Percentiles rank a stretch among this genome's conserved stretches.
These are phyloP conservation scores for Teratosphaeria gauchensis DNA, from an alignment of 2,329 filamentous ascomycete genomes.

Conservation along the genomic window DNA sequence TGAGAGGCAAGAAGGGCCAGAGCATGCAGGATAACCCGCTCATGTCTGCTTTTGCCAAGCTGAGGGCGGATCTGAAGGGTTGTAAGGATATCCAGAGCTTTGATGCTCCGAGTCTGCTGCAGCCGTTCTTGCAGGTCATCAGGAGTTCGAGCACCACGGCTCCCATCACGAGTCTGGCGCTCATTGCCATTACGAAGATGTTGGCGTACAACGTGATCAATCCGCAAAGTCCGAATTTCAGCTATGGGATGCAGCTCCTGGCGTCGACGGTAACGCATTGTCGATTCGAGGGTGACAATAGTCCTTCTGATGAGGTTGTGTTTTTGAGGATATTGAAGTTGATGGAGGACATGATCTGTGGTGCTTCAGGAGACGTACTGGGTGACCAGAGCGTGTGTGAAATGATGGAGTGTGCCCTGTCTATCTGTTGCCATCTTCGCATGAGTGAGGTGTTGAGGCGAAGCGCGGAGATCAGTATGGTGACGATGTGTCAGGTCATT, in stretches of 20 bases:
- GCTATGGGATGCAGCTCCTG: conserved; percentile 85
- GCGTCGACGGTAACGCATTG: conserved; percentile 95
- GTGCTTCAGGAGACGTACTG: conserved; percentile 82
- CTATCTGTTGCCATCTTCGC: conserved; percentile 90
- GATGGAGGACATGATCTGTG: conserved; percentile 97
- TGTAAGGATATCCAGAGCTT: conserved; percentile 82
- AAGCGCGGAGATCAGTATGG: conserved; percentile 93
- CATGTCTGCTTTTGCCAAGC: conserved; percentile 84
- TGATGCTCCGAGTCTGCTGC: conserved; percentile 78
- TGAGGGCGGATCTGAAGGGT: conserved; percentile 77
- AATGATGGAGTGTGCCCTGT: conserved; percentile 97
- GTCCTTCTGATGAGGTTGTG: conserved; percentile 89
- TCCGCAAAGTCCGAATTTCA: conserved; percentile 72
- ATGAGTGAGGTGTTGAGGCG: conserved; percentile 83
- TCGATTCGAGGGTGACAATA: conserved; percentile 92
- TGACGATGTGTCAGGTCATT: conserved; percentile 98
- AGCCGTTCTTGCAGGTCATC: conserved; percentile 93
- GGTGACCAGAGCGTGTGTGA: conserved; percentile 97
- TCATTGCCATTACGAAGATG: conserved; percentile 93
- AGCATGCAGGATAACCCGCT: conserved; percentile 96
- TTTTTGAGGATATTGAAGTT: conserved; percentile 87
- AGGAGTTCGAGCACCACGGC: conserved; percentile 93
- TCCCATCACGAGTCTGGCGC: conserved; percentile 86
- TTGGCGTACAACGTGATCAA: conserved; percentile 89
- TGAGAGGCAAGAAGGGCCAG: conserved; percentile 90